A percentile compares a stretch with the other conserved stretches of the same genome.
These are phyloP conservation scores for Lipomyces sp. DNA, from an alignment of 805 yeast species.

Conservation along the genomic window DNA sequence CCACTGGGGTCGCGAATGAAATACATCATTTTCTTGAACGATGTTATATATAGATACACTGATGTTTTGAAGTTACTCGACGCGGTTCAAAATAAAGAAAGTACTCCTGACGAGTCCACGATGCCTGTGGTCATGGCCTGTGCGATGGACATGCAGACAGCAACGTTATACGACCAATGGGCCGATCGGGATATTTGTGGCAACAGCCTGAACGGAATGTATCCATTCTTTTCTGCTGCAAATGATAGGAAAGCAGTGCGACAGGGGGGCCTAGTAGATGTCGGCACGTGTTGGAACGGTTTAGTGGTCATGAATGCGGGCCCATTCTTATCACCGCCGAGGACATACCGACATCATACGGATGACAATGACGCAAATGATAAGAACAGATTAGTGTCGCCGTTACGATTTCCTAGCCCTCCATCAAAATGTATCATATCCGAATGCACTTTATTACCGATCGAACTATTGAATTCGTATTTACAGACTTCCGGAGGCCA, in stretches of 20 bases:
- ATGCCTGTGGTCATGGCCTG: slow-evolving; percentile 30
- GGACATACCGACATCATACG: background rate
- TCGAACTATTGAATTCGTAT: slow-evolving; percentile 21
- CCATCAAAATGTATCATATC: slow-evolving; percentile 29
- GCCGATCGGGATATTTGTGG: slow-evolving; percentile 30
- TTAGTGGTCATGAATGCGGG: slow-evolving; percentile 29
- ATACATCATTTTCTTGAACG: slow-evolving; percentile 26
- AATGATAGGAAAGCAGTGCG: slow-evolving; percentile 13
- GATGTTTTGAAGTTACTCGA: slow-evolving; percentile 26
- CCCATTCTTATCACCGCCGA: slow-evolving; percentile 29
- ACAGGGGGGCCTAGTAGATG: slow-evolving; percentile 21
- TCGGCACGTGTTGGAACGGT: slow-evolving; percentile 35
- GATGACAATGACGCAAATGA: background rate
- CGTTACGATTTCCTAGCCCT: slow-evolving; percentile 28
- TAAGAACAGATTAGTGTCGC: slow-evolving; percentile 4
- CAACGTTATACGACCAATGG: slow-evolving; percentile 34
- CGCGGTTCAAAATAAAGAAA: slow-evolving; percentile 8
- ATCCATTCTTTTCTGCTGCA: slow-evolving; percentile 17
- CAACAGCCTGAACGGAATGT: slow-evolving; percentile 22
- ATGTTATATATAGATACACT: slow-evolving; percentile 26
- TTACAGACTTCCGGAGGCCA: slow-evolving; percentile 6
- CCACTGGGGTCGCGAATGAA: slow-evolving; percentile 18
- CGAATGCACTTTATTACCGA: slow-evolving; percentile 29
- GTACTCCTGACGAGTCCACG: background rate
- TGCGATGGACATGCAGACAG: slow-evolving; percentile 27